phyloP scores from a whole-genome alignment of 73 alveolate species.

The Paramecium sexaurelia region DNA sequence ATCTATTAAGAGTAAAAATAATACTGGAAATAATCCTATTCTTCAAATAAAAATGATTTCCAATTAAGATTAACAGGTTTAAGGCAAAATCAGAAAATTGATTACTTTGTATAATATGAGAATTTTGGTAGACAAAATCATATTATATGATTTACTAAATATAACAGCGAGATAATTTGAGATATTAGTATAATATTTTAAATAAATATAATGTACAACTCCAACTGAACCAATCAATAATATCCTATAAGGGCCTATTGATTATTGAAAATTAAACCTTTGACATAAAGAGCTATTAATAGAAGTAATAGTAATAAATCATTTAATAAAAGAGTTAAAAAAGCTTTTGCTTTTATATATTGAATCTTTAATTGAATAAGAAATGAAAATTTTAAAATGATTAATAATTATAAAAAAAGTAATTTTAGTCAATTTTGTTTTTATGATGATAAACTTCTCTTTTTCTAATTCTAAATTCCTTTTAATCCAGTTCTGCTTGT shows the following conservation, averaged over 20 bases:
- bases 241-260: neutral
- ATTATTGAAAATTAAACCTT: constrained; percentile 6
- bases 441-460: neutral
- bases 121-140: neutral
- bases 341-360: neutral
- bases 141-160: neutral
- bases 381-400: neutral
- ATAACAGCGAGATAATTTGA: neutral
- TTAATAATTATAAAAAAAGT: neutral
- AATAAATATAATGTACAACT: neutral
- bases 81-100: neutral
- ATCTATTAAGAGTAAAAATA: no score
- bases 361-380: neutral
- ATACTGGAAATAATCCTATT: neutral
- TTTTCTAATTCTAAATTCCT: neutral
- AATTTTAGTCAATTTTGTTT: neutral
- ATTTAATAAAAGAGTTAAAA: constrained; percentile 9
- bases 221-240: neutral
- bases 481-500: neutral
- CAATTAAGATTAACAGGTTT: neutral
- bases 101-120: neutral
- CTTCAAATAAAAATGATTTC: neutral
- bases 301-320: neutral
- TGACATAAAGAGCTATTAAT: neutral
- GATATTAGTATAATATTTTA: neutral